phyloP scores from a whole-genome alignment of 1,139 yeast species.

The Pichia inconspicua region DNA sequence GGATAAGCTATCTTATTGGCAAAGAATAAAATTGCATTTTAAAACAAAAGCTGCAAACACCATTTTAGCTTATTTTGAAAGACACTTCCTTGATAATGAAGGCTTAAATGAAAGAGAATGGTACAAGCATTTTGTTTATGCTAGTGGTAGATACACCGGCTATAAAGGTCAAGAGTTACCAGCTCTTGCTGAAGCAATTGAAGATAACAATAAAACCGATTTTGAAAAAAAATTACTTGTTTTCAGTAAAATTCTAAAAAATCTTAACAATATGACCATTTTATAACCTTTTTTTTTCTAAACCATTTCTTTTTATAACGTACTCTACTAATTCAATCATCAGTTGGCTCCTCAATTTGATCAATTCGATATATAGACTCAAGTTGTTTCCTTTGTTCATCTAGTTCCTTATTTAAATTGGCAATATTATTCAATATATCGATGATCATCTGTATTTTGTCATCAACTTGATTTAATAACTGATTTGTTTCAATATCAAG shows the following conservation, averaged over 20 bases:
- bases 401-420: not conserved
- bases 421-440: slow-evolving; percentile 1
- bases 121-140: slow-evolving; percentile 80
- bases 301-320: not conserved
- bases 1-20: slow-evolving; percentile 31
- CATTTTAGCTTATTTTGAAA: slow-evolving; percentile 49
- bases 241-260: slow-evolving; percentile 10
- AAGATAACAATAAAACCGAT: slow-evolving; percentile 50
- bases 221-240: slow-evolving; percentile 31
- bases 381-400: slow-evolving; percentile 1
- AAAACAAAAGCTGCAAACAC: slow-evolving; percentile 26
- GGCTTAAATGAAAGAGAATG: slow-evolving; percentile 70
- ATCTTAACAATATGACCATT: slow-evolving; percentile 6
- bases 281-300: not conserved
- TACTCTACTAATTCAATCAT: not conserved
- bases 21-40: slow-evolving; percentile 31
- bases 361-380: not conserved
- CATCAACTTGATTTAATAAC: not conserved
- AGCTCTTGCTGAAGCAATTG: slow-evolving; percentile 71
- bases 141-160: slow-evolving; percentile 81
- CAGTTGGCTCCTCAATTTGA: not conserved
- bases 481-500: slow-evolving; percentile 9
- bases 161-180: slow-evolving; percentile 80
- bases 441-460: slow-evolving; percentile 1
- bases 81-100: slow-evolving; percentile 51